Evolutionary conservation across 257 asterid genomes (phyloP).

Genomic region (Plantago elongata): DNA sequence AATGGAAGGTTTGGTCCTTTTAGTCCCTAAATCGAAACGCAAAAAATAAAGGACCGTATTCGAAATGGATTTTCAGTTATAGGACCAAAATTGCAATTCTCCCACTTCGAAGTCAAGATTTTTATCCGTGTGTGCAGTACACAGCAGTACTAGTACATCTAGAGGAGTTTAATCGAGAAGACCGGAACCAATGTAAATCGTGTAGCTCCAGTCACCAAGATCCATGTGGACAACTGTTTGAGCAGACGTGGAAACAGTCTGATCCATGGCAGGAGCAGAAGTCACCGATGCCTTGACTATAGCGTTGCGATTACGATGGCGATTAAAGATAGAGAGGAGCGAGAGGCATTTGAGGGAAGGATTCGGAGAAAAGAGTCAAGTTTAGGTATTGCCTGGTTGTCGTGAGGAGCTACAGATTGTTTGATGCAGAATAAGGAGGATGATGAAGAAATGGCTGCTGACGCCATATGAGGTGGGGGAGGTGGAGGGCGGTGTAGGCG

Average conservation of each 20-base stretch:
- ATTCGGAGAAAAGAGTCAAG: conserved; percentile 30
- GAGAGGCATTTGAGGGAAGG: conserved; percentile 30
- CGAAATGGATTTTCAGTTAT: too few relatives aligned
- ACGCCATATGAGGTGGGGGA: conserved; percentile 13
- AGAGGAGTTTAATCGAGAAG: conserved; percentile 80
- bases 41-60: too few relatives aligned
- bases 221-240: conserved; percentile 74
- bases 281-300: conserved; percentile 46
- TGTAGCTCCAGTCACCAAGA: conserved; percentile 97
- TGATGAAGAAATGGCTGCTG: conserved; percentile 27
- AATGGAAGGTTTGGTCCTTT: too few relatives aligned
- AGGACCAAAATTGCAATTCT: too few relatives aligned
- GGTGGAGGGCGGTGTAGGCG: conserved; percentile 12
- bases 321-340: neutral
- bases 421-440: conserved; percentile 48
- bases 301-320: neutral
- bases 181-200: conserved; percentile 93
- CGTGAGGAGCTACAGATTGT: conserved; percentile 29
- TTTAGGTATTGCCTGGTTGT: conserved; percentile 19
- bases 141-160: conserved; percentile 40
- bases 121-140: too few relatives aligned
- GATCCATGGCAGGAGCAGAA: conserved; percentile 64
- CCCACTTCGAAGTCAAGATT: too few relatives aligned
- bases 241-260: conserved; percentile 33
- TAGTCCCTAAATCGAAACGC: too few relatives aligned